These are phyloP conservation scores for Quercus aquifolioides DNA, from an alignment of 306 rosid genomes.

Conservation along the genomic window DNA sequence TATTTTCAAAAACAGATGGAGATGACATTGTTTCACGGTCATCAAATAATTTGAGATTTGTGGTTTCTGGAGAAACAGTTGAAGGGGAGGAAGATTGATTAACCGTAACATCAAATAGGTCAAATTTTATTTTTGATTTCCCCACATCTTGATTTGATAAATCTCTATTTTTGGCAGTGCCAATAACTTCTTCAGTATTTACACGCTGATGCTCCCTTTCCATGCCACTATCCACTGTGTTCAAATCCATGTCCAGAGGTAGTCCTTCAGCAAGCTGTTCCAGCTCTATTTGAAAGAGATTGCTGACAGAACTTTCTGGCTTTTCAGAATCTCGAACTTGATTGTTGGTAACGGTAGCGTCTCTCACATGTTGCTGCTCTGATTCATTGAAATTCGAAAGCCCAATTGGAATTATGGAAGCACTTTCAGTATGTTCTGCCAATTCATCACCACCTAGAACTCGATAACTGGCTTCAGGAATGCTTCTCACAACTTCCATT, in stretches of 20 bases:
- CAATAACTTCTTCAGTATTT: conserved; percentile 27
- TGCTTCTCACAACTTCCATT: conserved; percentile 37
- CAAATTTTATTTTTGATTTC: conserved; percentile 31
- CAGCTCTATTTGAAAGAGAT: conserved; percentile 18
- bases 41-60: conserved; percentile 25
- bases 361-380: conserved; percentile 26
- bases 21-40: conserved; percentile 32
- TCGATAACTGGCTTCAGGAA: conserved; percentile 36
- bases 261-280: conserved; percentile 31
- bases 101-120: conserved; percentile 22
- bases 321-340: conserved; percentile 28
- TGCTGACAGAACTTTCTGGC: conserved; percentile 13
- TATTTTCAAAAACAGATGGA: conserved; percentile 17
- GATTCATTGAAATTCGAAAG: conserved; percentile 5
- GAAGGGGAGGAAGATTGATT: conserved; percentile 25
- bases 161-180: conserved; percentile 17
- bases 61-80: conserved; percentile 29
- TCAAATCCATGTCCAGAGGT: conserved; percentile 17
- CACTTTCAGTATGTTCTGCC: conserved; percentile 28
- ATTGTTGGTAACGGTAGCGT: conserved; percentile 19
- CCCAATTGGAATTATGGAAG: conserved; percentile 21
- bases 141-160: conserved; percentile 27
- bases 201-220: conserved; percentile 15
- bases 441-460: conserved; percentile 39
- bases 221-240: conserved; percentile 12